phyloP scores from a whole-genome alignment of 2,329 filamentous ascomycete species.

The Endocalyx cinctus region DNA sequence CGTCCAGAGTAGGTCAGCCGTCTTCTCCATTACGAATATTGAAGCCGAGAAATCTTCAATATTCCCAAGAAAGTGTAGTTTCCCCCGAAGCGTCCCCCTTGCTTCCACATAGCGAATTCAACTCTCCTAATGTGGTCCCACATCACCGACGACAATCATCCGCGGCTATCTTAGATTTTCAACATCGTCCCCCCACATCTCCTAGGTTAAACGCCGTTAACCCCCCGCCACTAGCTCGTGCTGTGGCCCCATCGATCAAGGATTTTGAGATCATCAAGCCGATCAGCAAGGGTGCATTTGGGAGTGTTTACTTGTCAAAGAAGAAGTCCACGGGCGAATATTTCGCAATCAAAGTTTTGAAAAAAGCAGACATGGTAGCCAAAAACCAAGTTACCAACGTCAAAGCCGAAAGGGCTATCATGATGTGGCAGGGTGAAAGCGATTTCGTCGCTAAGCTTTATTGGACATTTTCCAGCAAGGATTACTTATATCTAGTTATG shows the following conservation, averaged over 20 bases:
- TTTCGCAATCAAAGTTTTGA: slow-evolving; percentile 96
- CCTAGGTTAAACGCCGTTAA: slow-evolving; percentile 74
- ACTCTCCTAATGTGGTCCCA: slow-evolving; percentile 62
- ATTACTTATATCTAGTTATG: slow-evolving; percentile 98
- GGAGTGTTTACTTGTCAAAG: slow-evolving; percentile 95
- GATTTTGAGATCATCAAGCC: slow-evolving; percentile 99
- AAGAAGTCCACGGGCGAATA: slow-evolving; percentile 99
- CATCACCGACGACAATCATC: slow-evolving; percentile 86
- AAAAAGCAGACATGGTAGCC: slow-evolving; percentile 99
- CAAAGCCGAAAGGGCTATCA: slow-evolving; percentile 96
- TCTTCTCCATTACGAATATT: slow-evolving; percentile 82
- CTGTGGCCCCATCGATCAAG: slow-evolving; percentile 92
- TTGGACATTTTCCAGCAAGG: slow-evolving; percentile 99
- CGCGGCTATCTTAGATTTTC: slow-evolving; percentile 69
- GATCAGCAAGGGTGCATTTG: slow-evolving; percentile 97
- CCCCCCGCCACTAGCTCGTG: slow-evolving; percentile 77
- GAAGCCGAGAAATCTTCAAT: slow-evolving; percentile 66
- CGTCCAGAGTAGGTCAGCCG: slow-evolving; percentile 68
- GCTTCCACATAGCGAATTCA: slow-evolving; percentile 76
- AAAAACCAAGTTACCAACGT: slow-evolving; percentile 99
- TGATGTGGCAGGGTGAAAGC: slow-evolving; percentile 99
- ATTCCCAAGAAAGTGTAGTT: slow-evolving; percentile 59
- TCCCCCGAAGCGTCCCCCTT: slow-evolving; percentile 91
- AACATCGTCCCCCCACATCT: slow-evolving; percentile 69
- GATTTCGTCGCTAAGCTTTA: slow-evolving; percentile 98